These are phyloP conservation scores for Spathaspora sp. DNA, from an alignment of 1,139 yeast genomes.

Conservation along the genomic window DNA sequence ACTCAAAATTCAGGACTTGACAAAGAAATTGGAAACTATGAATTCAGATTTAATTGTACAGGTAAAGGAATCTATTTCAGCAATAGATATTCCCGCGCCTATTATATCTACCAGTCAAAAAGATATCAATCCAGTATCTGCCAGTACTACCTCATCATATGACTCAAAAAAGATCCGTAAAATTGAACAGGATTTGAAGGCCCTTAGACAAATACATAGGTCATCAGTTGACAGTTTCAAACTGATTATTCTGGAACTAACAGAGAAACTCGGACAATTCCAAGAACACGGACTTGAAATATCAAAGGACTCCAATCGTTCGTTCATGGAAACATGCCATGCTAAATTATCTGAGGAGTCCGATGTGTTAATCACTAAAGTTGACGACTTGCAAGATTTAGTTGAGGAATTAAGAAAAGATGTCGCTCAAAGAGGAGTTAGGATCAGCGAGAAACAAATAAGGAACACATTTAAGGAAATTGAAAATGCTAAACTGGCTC, in stretches of 20 bases:
- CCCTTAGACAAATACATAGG: constrained; percentile 59
- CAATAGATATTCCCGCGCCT: constrained; percentile 12
- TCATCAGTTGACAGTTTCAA: constrained; percentile 45
- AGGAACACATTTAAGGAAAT: constrained; percentile 68
- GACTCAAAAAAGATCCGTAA: constrained; percentile 10
- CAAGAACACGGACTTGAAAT: constrained; percentile 41
- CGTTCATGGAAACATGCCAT: constrained; percentile 79
- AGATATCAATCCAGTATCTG: background rate
- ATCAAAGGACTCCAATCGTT: constrained; percentile 51
- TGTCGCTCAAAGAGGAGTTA: constrained; percentile 88
- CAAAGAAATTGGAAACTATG: constrained; percentile 28
- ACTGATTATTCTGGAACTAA: constrained; percentile 43
- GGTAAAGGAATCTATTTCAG: constrained; percentile 23
- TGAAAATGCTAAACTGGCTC: constrained; percentile 50
- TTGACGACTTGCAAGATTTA: constrained; percentile 89
- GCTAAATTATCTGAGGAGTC: constrained; percentile 72
- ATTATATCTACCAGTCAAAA: background rate
- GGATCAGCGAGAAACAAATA: constrained; percentile 75
- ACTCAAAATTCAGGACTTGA: constrained; percentile 29
- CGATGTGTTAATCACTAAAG: constrained; percentile 69
- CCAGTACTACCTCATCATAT: background rate
- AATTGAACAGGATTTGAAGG: constrained; percentile 58
- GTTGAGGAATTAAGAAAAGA: constrained; percentile 90
- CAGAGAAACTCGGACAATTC: constrained; percentile 51
- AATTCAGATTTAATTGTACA: constrained; percentile 22